Evolutionary conservation across 192 early-diverging fungal genomes (phyloP).

Genomic region (Coemansia sp.): DNA sequence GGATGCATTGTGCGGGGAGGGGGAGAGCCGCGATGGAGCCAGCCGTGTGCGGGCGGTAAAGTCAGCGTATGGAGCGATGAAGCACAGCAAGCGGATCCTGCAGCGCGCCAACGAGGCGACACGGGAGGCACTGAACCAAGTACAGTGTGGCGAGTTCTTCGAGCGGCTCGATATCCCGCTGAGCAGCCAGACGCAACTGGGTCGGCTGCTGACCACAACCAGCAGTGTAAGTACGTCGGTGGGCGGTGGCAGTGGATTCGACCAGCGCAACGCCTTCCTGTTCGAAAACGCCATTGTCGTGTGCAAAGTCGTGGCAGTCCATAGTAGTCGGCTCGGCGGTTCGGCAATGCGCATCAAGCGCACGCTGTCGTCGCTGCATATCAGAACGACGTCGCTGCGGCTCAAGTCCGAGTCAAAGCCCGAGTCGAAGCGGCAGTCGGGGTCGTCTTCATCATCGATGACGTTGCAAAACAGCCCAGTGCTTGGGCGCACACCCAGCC

Average conservation of each 20-base stretch:
- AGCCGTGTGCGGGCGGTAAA: conserved; percentile 17
- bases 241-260: conserved; percentile 15
- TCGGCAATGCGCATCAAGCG: conserved; percentile 26
- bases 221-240: conserved; percentile 17
- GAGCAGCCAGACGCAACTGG: conserved; percentile 4
- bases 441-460: conserved; percentile 34
- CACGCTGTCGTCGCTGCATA: conserved; percentile 47
- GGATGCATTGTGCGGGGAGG: conserved; percentile 26
- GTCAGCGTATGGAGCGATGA: conserved; percentile 37
- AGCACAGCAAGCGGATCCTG: conserved; percentile 38
- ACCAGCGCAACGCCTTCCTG: conserved; percentile 32
- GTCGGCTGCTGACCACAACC: conserved; percentile 25
- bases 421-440: conserved; percentile 15
- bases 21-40: not conserved
- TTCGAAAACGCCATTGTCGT: conserved; percentile 32
- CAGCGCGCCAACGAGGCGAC: conserved; percentile 48
- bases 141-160: conserved; percentile 24
- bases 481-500: conserved; percentile 12
- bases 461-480: conserved; percentile 23
- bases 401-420: not conserved
- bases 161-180: conserved; percentile 28
- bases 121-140: conserved; percentile 37
- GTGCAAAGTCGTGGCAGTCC: conserved; percentile 16
- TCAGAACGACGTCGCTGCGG: conserved; percentile 24
- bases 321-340: not conserved